These are phyloP conservation scores for Mrakia frigida DNA, from an alignment of 768 basidiomycete genomes.

Conservation along the genomic window DNA sequence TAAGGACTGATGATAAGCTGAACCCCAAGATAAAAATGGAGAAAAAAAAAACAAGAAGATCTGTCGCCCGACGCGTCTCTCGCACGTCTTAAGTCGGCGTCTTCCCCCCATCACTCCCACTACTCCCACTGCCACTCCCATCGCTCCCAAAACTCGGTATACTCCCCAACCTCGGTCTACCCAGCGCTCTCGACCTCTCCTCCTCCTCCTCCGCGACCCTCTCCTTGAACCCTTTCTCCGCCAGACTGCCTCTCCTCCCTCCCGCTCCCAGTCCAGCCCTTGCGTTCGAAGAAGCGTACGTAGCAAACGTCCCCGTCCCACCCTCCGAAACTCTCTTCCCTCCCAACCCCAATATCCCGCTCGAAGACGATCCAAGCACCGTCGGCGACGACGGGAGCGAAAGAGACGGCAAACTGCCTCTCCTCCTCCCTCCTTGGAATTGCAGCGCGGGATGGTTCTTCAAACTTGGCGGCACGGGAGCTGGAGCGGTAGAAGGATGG, in stretches of 20 bases:
- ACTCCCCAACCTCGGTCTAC: slow-evolving; percentile 11
- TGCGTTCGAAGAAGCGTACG: neutral
- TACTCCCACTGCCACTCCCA: neutral
- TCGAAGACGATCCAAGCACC: too few relatives aligned
- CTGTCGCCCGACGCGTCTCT: neutral
- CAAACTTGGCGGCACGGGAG: neutral
- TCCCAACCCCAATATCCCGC: neutral
- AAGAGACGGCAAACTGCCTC: neutral
- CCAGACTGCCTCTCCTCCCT: neutral
- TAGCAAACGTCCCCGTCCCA: neutral
- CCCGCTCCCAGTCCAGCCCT: neutral
- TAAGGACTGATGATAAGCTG: neutral
- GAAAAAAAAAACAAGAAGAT: neutral
- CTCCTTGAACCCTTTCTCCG: neutral
- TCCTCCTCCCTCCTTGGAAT: neutral
- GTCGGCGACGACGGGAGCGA: too few relatives aligned
- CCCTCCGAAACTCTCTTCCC: neutral
- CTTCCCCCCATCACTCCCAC: neutral
- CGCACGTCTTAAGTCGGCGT: neutral
- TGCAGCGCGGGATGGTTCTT: neutral
- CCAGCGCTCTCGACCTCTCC: neutral
- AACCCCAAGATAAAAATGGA: neutral
- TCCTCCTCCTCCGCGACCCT: neutral
- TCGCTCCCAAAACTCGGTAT: slow-evolving; percentile 12
- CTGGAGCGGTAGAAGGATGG: neutral